Percentiles rank a stretch among this genome's conserved stretches.
phyloP scores from a whole-genome alignment of 768 basidiomycete species.

The Boletellus sp. region DNA sequence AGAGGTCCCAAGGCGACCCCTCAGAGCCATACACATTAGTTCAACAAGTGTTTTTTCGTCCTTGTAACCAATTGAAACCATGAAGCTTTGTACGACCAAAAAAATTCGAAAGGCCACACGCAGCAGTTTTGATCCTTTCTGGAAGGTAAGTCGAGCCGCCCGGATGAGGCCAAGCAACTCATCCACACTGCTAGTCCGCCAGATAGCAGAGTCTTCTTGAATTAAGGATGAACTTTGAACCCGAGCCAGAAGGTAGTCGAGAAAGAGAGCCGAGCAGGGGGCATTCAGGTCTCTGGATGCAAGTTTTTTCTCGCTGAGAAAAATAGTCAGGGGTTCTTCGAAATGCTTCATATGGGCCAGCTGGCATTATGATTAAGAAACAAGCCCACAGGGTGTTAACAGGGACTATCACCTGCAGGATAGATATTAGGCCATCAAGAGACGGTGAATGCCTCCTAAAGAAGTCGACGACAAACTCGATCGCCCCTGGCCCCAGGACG shows the following conservation, averaged over 20 bases:
- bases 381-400: neutral
- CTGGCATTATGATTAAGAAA: conserved; percentile 31
- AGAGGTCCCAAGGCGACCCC: conserved; percentile 41
- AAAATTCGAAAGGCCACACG: conserved; percentile 50
- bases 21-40: conserved; percentile 44
- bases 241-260: conserved; percentile 37
- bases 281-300: conserved; percentile 12
- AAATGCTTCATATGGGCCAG: conserved; percentile 70
- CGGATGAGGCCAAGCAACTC: conserved; percentile 35
- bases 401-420: conserved; percentile 52
- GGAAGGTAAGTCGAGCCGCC: conserved; percentile 37
- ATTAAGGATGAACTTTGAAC: conserved; percentile 23
- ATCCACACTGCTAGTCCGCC: conserved; percentile 27
- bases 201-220: conserved; percentile 18
- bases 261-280: conserved; percentile 29
- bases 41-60: conserved; percentile 33
- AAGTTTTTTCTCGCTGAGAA: conserved; percentile 13
- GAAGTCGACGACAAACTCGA: conserved; percentile 58
- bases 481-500: conserved; percentile 53
- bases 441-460: conserved; percentile 55
- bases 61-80: conserved; percentile 43
- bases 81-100: conserved; percentile 40
- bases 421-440: conserved; percentile 51
- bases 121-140: conserved; percentile 29
- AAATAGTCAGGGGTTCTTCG: conserved; percentile 50